Base-by-base conservation (phyloP, 1,284 basidiomycete species). In the Pyrrhoderma noxium region DNA sequence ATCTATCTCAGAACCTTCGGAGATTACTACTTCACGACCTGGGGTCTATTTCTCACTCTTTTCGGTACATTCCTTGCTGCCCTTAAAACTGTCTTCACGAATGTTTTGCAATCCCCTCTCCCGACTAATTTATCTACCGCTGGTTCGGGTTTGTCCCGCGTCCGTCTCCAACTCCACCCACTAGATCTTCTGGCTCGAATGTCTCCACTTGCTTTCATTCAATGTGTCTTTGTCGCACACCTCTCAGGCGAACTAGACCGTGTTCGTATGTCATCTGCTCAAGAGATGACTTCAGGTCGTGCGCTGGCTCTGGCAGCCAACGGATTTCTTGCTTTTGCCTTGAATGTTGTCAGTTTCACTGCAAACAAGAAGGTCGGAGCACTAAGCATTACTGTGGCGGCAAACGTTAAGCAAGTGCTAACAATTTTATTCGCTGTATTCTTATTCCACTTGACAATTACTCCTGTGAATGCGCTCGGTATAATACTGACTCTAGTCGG, bases 391-490 rank as follows among this genome's bases (percentile, higher is more conserved):
- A 88, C 83, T 55, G 93, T 93, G 31, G 88, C 89, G 87, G 89
- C 83, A 47, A 93, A 93, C 62, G 80, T 93, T 52, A 97, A 97
- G 69, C 93, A 96, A 64, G 93, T 93, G n/a, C 67, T 96, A 56
- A 94, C 93, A 1, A 85, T 96, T 57, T 72, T 93, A 2, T 79
- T 86, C 47, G 90, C 92, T 0, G 89, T 96, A 8, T 60, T 77
- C 35, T 75, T 95, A 31, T 96, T 96, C 68, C 70, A 93, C 63
- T 68, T 95, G 45, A 77, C 77, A 8, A 90, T 96, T 64, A 87
- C 85, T 0, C 70, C 75, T 22, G 76, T 76, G 53, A 96, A 96
- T 63, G 80, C 77, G 14, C 58, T 88, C 27, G 93, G 93, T 1
- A 93, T 96, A 54, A 45, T 75, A 8, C 68, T 94, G 51, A 95